A percentile compares a stretch with the other conserved stretches of the same genome.
These are phyloP conservation scores for Tagetes erecta DNA, from an alignment of 129 eudicot genomes.

Conservation along the genomic window DNA sequence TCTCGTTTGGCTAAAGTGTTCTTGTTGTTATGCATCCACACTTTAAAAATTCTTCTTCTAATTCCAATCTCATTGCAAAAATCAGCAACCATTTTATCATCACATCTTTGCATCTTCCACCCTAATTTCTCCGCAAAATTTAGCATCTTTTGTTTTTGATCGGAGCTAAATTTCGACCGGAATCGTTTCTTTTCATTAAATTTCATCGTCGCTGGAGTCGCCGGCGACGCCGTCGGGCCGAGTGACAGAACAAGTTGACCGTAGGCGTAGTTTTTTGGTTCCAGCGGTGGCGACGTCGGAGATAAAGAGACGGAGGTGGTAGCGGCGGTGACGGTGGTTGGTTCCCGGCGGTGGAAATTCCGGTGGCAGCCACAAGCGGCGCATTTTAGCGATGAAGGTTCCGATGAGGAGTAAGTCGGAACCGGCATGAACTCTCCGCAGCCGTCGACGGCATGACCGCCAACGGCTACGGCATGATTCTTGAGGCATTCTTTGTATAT, in stretches of 20 bases:
- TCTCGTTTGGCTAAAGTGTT: conserved; percentile 49
- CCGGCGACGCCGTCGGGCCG: conserved; percentile 43
- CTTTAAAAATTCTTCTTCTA: conserved; percentile 61
- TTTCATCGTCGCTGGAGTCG: conserved; percentile 52
- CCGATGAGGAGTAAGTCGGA: conserved; percentile 35
- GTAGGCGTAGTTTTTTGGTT: conserved; percentile 42
- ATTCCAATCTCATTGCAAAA: conserved; percentile 74
- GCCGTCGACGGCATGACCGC: conserved; percentile 83
- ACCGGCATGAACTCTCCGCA: conserved; percentile 87
- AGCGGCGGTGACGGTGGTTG: conserved; percentile 37
- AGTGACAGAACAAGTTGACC: conserved; percentile 45
- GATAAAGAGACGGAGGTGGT: conserved; percentile 34
- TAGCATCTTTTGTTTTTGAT: conserved; percentile 73
- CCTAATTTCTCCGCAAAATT: conserved; percentile 59
- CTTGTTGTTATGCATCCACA: conserved; percentile 94
- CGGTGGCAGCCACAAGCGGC: conserved; percentile 97
- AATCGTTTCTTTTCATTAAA: conserved; percentile 55
- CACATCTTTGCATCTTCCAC: conserved; percentile 74
- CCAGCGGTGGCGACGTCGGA: conserved; percentile 51
- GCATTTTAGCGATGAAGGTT: conserved; percentile 65
- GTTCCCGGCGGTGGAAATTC: conserved; percentile 81
- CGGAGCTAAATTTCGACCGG: conserved; percentile 71
- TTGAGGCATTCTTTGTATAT: conserved; percentile 66
- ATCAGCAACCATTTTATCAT: conserved; percentile 48
- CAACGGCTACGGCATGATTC: conserved; percentile 76